These are phyloP conservation scores for Alternaria infectoria DNA, from an alignment of 2,329 filamentous ascomycete genomes.

Conservation along the genomic window DNA sequence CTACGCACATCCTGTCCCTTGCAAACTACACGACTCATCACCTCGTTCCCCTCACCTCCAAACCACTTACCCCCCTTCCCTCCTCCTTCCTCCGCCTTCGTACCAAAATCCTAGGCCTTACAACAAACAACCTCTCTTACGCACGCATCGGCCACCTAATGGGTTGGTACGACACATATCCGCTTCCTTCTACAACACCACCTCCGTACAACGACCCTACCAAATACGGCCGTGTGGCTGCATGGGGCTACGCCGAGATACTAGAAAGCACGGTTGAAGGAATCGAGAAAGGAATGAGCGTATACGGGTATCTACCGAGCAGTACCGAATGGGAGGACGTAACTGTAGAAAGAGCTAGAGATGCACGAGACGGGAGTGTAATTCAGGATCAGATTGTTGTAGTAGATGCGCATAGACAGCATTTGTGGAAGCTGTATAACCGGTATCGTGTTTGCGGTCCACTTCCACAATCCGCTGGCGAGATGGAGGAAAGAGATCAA, in stretches of 20 bases:
- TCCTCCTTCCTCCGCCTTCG: slow-evolving; percentile 28
- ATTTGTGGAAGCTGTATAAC: slow-evolving; percentile 56
- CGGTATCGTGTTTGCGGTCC: slow-evolving; percentile 41
- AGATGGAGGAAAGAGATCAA: slow-evolving; percentile 1
- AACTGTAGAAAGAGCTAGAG: slow-evolving; percentile 37
- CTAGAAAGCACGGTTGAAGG: slow-evolving; percentile 49
- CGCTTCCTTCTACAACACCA: slow-evolving; percentile 48
- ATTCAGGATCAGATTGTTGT: slow-evolving; percentile 46
- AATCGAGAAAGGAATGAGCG: slow-evolving; percentile 42
- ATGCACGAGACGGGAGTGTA: neutral
- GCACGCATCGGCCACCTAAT: slow-evolving; percentile 28
- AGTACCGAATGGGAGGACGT: slow-evolving; percentile 49
- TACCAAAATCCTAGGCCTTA: slow-evolving; percentile 27
- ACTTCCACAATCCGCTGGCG: slow-evolving; percentile 8
- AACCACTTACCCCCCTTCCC: slow-evolving; percentile 11
- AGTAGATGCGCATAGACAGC: slow-evolving; percentile 44
- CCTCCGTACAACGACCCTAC: slow-evolving; percentile 45
- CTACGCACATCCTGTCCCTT: slow-evolving; percentile 23
- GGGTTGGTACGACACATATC: slow-evolving; percentile 55
- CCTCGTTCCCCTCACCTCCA: slow-evolving; percentile 18
- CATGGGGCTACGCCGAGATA: slow-evolving; percentile 58
- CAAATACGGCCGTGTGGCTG: slow-evolving; percentile 56
- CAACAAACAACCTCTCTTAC: slow-evolving; percentile 35
- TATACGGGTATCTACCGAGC: slow-evolving; percentile 57
- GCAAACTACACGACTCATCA: slow-evolving; percentile 26